These are phyloP conservation scores for Backusella circina DNA, from an alignment of 192 early-diverging fungal genomes.

Conservation along the genomic window DNA sequence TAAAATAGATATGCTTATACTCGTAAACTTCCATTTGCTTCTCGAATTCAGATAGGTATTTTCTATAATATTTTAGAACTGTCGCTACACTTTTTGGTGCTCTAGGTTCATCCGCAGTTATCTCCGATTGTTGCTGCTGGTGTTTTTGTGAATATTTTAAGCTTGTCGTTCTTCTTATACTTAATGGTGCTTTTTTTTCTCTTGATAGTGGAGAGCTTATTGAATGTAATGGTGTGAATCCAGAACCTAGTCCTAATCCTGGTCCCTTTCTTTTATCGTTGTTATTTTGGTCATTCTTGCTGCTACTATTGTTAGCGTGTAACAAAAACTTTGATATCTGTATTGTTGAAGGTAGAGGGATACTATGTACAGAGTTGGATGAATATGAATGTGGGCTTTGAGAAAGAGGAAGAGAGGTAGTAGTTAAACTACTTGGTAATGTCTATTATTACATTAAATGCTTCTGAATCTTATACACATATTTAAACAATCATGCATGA, in stretches of 20 bases:
- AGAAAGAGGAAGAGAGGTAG: conserved; percentile 20
- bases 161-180: not conserved
- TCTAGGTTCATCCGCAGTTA: conserved; percentile 18
- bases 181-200: not conserved
- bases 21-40: conserved; percentile 74
- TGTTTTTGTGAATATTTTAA: conserved; percentile 1
- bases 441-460: conserved; percentile 10
- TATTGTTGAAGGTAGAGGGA: not conserved
- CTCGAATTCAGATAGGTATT: conserved; percentile 80
- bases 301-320: not conserved
- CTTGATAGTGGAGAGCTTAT: not conserved
- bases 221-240: not conserved
- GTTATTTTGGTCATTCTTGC: conserved; percentile 4
- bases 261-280: not conserved
- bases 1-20: conserved; percentile 80
- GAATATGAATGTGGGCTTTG: conserved; percentile 13
- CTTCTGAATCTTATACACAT: not conserved
- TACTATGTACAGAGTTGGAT: not conserved
- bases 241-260: not conserved
- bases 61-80: conserved; percentile 60
- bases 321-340: not conserved
- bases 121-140: not conserved
- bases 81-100: conserved; percentile 40
- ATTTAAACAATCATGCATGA: not conserved
- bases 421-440: conserved; percentile 25